Evolutionary conservation across 2,329 filamentous ascomycete genomes (phyloP).

Genomic region (Hypomyces perniciosus): DNA sequence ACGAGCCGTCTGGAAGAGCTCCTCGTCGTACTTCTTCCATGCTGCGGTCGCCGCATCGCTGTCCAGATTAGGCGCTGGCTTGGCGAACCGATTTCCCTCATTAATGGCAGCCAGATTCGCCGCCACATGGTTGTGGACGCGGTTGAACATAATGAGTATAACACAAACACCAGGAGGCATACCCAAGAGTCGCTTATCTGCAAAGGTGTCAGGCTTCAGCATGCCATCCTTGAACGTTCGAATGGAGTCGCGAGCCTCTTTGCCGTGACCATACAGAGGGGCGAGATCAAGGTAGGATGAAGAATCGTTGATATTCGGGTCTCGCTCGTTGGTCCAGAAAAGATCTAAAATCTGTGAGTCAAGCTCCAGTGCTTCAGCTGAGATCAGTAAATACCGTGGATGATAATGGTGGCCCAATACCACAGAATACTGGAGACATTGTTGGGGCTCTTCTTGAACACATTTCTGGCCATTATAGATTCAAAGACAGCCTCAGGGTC

Average conservation of each 20-base stretch:
- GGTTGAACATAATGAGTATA: conserved; percentile 70
- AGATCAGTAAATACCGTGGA: conserved; percentile 48
- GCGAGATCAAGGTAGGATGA: conserved; percentile 68
- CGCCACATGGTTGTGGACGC: conserved; percentile 84
- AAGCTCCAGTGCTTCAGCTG: not conserved
- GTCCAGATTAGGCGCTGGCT: conserved; percentile 46
- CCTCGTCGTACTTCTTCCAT: conserved; percentile 68
- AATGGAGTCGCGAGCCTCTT: conserved; percentile 59
- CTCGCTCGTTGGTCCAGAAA: conserved; percentile 61
- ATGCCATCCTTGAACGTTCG: conserved; percentile 65
- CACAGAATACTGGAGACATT: conserved; percentile 67
- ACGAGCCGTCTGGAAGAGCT: conserved; percentile 72
- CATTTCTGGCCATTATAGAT: conserved; percentile 47
- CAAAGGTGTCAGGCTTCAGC: conserved; percentile 67
- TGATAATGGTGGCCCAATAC: conserved; percentile 68
- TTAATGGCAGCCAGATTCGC: conserved; percentile 79
- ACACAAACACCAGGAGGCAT: conserved; percentile 69
- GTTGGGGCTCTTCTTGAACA: conserved; percentile 58
- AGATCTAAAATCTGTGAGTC: conserved; percentile 40
- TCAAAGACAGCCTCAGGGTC: conserved; percentile 61
- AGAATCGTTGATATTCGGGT: conserved; percentile 57
- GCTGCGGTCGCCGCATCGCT: conserved; percentile 44
- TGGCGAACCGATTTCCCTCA: conserved; percentile 70
- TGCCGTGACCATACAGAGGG: conserved; percentile 64
- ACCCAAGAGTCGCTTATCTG: conserved; percentile 62